Base-by-base conservation (phyloP, 345 rosid genomes). In the Brassica cretica region DNA sequence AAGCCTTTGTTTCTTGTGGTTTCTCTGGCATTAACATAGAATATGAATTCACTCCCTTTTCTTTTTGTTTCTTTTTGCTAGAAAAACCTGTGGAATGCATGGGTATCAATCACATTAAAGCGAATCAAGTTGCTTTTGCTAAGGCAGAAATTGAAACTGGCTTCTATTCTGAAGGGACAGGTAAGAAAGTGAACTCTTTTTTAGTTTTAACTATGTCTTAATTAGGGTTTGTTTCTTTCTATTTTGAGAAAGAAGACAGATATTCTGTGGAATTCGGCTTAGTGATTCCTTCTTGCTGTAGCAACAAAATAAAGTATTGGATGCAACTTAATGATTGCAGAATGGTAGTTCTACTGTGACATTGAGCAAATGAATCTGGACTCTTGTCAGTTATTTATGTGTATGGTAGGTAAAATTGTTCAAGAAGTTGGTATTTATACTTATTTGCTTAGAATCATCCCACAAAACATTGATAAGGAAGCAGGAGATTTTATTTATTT, bases 51-150 rank as follows among this genome's bases (percentile, higher is more conserved):
- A 29, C 32, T 29, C 32, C 5, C 32, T 35, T 18, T 18, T 4
- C 67, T 18, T 70, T 35, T 65, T 75, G 32, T 69, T 72, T 29
- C 12, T 66, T 16, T 73, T 66, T 72, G 64, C 68, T 91, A 93
- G 99, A 86, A 83, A 90, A 89, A 87, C 70, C 74, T 95, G 55
- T 86, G 83, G 75, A 86, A 72, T 80, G 89, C 98, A 74, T 86
- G 88, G 86, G 72, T 85, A 70, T 79, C 87, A 68, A 91, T 83
- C 74, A 86, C 83, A 80, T 80, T 85, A 49, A 95, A 87, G 78
- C 84, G 88, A 86, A 79, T 76, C 5, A 91, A 90, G 80, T 82
- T 95, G 64, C 98, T 90, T 78, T 70, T 83, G 82, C 81, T 90
- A 74, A 89, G 86, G 87, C 91, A 91, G 63, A 91, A 85, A 80